A percentile compares a stretch with the other conserved stretches of the same genome.
These are phyloP conservation scores for Cutaneotrichosporon sp. DNA, from an alignment of 1,284 basidiomycete species.

Conservation along the genomic window DNA sequence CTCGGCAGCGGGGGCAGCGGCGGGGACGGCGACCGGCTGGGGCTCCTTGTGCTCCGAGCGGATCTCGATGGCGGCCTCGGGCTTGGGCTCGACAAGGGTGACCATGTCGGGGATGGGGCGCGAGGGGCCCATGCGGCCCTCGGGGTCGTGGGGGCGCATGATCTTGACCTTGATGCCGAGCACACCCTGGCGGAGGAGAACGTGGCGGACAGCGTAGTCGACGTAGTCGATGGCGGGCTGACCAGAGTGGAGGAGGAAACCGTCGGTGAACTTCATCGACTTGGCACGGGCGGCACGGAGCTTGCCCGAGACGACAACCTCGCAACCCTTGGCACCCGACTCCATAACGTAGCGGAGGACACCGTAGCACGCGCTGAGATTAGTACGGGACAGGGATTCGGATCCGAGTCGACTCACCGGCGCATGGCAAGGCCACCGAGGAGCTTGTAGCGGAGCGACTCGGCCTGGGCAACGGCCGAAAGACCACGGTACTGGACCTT, in stretches of 20 bases:
- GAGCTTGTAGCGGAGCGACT: slow-evolving; percentile 98
- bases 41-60: slow-evolving; percentile 53
- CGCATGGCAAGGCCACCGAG: slow-evolving; percentile 99
- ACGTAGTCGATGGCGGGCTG: slow-evolving; percentile 97
- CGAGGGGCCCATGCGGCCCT: slow-evolving; percentile 80
- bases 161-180: slow-evolving; percentile 99
- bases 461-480: slow-evolving; percentile 97
- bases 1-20: slow-evolving; percentile 22
- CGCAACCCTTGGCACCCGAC: slow-evolving; percentile 98
- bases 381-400: slow-evolving; percentile 2
- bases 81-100: slow-evolving; percentile 74
- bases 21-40: slow-evolving; percentile 39
- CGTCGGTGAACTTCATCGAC: slow-evolving; percentile 99
- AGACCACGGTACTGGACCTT: slow-evolving; percentile 99
- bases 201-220: slow-evolving; percentile 97
- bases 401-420: slow-evolving; percentile 61
- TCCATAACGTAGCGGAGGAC: slow-evolving; percentile 99
- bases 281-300: slow-evolving; percentile 99
- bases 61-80: slow-evolving; percentile 58
- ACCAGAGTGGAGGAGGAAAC: slow-evolving; percentile 99
- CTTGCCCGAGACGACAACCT: slow-evolving; percentile 99
- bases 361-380: slow-evolving; percentile 94
- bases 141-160: slow-evolving; percentile 96
- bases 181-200: slow-evolving; percentile 97
- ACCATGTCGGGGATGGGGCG: slow-evolving; percentile 97